These are phyloP conservation scores for Spongospora subterranea DNA, from an alignment of 208 protist species.

Conservation along the genomic window DNA sequence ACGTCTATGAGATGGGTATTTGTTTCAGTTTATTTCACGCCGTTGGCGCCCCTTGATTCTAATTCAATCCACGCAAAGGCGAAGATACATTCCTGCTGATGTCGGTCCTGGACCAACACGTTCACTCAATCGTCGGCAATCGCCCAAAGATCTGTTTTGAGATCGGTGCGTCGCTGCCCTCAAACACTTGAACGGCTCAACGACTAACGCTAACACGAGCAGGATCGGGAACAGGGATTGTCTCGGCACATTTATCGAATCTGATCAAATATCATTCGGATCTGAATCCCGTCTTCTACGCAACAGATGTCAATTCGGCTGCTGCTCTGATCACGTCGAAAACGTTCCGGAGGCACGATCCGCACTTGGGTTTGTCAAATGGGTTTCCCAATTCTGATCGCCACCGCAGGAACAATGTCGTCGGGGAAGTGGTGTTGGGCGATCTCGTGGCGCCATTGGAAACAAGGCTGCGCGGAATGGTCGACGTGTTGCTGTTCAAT, in stretches of 20 bases:
- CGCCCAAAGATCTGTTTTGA: neutral
- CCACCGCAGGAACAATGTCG: neutral
- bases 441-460: neutral
- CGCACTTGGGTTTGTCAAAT: neutral
- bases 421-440: neutral
- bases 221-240: conserved; percentile 5
- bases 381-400: neutral
- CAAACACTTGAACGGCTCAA: no score
- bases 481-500: conserved; percentile 38
- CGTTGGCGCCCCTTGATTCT: neutral
- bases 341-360: conserved; percentile 15
- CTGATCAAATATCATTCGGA: conserved; percentile 5
- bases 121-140: neutral
- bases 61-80: no score
- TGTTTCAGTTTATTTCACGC: neutral
- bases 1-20: conserved; percentile 40
- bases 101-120: conserved; percentile 29
- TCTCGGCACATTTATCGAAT: conserved; percentile 40
- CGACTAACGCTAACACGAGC: neutral
- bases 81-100: conserved; percentile 57
- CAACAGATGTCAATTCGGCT: neutral
- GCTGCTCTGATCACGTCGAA: neutral
- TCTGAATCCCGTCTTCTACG: neutral
- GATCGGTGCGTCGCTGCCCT: neutral
- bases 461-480: neutral